Evolutionary conservation across 805 yeast species (phyloP).

Genomic region (Suhomyces tanzawaensis): DNA sequence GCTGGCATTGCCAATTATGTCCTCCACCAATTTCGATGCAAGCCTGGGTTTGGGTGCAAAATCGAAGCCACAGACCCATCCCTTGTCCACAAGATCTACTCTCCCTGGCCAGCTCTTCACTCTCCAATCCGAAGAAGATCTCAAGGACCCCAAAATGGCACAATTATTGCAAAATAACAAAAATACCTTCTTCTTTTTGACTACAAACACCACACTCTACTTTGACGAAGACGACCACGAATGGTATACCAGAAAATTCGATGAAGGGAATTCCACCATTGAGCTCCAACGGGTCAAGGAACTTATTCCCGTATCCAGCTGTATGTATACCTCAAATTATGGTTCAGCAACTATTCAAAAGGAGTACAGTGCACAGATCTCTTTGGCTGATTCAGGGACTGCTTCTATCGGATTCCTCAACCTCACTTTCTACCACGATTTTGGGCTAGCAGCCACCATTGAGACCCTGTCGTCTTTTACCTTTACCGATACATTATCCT

Average conservation of each 20-base stretch:
- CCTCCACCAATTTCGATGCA: no score
- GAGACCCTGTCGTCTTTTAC: background rate
- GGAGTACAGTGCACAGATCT: background rate
- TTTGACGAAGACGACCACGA: background rate
- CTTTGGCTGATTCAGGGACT: background rate
- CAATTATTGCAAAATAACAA: conserved; percentile 3
- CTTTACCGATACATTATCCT: conserved; percentile 4
- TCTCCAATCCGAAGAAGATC: conserved; percentile 1
- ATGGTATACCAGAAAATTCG: background rate
- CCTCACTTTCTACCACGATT: background rate
- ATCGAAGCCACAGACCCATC: no score
- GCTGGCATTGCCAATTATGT: no score
- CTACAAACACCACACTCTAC: conserved; percentile 2
- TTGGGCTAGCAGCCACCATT: background rate
- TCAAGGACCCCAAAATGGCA: conserved; percentile 1
- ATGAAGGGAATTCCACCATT: no score
- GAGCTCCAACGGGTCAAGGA: background rate
- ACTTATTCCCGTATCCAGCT: conserved; percentile 10
- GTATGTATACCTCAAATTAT: conserved; percentile 4
- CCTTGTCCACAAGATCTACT: no score
- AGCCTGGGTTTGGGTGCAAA: no score
- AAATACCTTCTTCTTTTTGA: conserved; percentile 3
- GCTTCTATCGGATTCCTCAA: background rate
- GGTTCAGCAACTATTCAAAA: conserved; percentile 2
- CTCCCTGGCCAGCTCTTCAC: no score